Evolutionary conservation across 306 rosid genomes (phyloP), one percentile per base, ranked within the genome.

Genomic region (Rosa rugosa): DNA sequence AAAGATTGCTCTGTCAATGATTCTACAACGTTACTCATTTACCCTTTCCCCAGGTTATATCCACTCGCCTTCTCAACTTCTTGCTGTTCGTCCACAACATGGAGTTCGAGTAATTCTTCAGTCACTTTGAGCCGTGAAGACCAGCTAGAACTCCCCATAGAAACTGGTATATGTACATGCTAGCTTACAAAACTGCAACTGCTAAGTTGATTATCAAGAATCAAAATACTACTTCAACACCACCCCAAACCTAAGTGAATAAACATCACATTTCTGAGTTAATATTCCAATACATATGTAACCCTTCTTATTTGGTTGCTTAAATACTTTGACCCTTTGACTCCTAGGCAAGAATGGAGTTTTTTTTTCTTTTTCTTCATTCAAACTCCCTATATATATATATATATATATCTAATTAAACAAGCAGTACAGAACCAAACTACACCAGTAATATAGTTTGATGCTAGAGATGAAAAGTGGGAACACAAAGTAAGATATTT

Each of bases 31-130:
- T 18, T 60, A 60, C 67, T 60, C 67, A 25, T 60, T 60, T 25
- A 60, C 67, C 31, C 67, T 25, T 60, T 60, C 67, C 67, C 38
- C 67, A 1, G 38, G 16, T 4, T 75, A 81, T 38, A 27, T 69
- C 23, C 77, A 81, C 14, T 81, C 77, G 0, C 84, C 78, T 1
- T 1, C 18, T 41, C 68, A 59, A 68, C 0, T 71, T 34, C 22
- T 50, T 1, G 60, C 81, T 25, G 5, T 71, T 60, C 71, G 72
- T 8, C 82, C 77, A 3, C 77, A 46, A 14, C 72, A 72, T 50
- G 82, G 63, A 57, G 27, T 57, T 57, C 63, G 8, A 57, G 31
- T 57, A 8, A 8, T 57, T 57, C 63, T 57, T 0, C 63, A 57
- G 5, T 57, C 31, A 8, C 34, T 57, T 22, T 57, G 63, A 57